Evolutionary conservation across 2,329 filamentous ascomycete species (phyloP).

Genomic region (Pseudopyricularia javanii): DNA sequence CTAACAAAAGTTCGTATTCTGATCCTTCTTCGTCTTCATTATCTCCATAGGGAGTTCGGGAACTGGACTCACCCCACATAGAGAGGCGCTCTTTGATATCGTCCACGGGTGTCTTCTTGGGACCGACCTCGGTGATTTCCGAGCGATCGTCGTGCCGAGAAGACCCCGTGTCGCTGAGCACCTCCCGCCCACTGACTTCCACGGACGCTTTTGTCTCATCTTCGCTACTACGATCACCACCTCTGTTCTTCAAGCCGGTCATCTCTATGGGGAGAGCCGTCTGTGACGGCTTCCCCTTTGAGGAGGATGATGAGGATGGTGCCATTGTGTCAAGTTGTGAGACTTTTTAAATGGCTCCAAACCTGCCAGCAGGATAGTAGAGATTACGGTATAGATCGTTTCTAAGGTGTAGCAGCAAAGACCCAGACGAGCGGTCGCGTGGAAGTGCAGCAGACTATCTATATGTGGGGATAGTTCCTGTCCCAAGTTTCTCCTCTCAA

Average conservation of each 20-base stretch:
- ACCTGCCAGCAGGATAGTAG: neutral
- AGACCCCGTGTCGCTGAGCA: slow-evolving; percentile 7
- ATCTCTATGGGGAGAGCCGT: slow-evolving; percentile 12
- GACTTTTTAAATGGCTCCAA: neutral
- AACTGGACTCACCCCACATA: slow-evolving; percentile 24
- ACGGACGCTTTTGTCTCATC: slow-evolving; percentile 13
- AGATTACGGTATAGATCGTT: neutral
- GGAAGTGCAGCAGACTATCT: neutral
- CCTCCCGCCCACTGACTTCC: slow-evolving; percentile 17
- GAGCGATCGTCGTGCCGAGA: slow-evolving; percentile 4
- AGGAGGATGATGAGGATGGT: slow-evolving; percentile 5
- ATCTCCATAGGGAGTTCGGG: slow-evolving; percentile 15
- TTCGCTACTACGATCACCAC: slow-evolving; percentile 12
- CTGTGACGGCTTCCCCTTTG: slow-evolving; percentile 18
- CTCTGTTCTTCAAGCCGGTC: slow-evolving; percentile 4
- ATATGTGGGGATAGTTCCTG: neutral
- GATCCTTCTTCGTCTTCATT: slow-evolving; percentile 32
- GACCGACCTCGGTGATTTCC: neutral
- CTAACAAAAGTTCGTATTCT: slow-evolving; percentile 44
- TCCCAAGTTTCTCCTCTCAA: neutral
- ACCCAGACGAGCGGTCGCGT: neutral
- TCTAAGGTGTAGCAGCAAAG: neutral
- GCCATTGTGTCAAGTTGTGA: slow-evolving; percentile 1
- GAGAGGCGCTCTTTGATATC: slow-evolving; percentile 23
- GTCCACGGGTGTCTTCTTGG: slow-evolving; percentile 12